Base-by-base conservation (phyloP, 176 grass and related monocot genomes). In the Oryza rufipogon region DNA sequence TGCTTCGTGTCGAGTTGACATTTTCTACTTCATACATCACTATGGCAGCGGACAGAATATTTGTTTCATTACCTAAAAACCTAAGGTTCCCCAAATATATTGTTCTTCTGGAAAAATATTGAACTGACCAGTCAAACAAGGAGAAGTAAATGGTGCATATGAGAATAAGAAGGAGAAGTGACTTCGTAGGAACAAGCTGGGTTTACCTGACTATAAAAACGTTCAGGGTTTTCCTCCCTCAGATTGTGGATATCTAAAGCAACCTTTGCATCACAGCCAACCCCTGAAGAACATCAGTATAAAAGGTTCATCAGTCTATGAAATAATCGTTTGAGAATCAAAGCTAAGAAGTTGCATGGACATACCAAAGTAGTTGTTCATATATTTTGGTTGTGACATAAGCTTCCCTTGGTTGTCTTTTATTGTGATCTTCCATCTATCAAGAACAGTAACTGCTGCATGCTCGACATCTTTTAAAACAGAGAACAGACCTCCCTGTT, bases 181-280 rank as follows among this genome's bases (percentile, higher is more conserved):
- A 9, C 8, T 32, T 81, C 22, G 6, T 16, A 87, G 60, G 36
- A 68, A 30, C 16, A 77, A 82, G 73, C 17, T 17, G 36, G 15
- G 54, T 7, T 23, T 92, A 95, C 96, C 96, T 98, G 96, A 77
- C 88, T 98, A 68, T 90, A 92, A 77, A 98, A 98, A 71, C 92
- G 85, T 75, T 98, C 96, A 87, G 96, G 96, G 19, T 98, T 98
- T 89, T 98, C 92, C 88, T 98, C 96, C 79, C 93, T 94, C 17
- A 98, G 86, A 67, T 89, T 95, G 78, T 98, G 96, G 66, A 98
- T 95, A 85, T 98, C 96, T 74, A 98, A 71, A 63, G 96, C 96
- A 95, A 98, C 93, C 74, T 98, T 98, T 68, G 96, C 96, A 95
- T 98, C 96, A 75, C 96, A 98, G 54, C 96, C 96, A 74, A 98